Conservation (phyloP, 352 stramenopile species). For the Phytopythium litorale region DNA sequence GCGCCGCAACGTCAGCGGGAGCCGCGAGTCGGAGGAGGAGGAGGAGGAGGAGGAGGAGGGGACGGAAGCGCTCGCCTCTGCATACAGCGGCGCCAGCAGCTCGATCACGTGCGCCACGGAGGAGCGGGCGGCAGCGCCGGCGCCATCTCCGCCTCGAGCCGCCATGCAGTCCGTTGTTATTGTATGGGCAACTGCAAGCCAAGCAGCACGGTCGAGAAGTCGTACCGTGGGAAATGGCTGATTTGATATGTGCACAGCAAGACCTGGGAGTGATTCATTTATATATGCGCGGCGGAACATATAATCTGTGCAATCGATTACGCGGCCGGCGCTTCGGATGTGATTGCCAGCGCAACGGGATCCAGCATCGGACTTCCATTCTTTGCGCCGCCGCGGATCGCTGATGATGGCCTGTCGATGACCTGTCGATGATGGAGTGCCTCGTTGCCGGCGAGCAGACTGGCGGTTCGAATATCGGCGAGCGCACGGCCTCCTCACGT, state of each 20-base stretch:
- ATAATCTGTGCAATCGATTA: too few species aligned
- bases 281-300: too few species aligned
- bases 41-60: not conserved
- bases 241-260: too few species aligned
- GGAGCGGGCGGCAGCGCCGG: not conserved
- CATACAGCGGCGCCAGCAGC: slow-evolving; percentile 32
- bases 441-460: not conserved
- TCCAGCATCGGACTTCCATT: not conserved
- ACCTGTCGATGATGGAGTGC: too few species aligned
- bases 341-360: too few species aligned
- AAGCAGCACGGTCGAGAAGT: too few species aligned
- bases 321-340: too few species aligned
- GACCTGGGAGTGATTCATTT: too few species aligned
- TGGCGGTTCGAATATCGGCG: not conserved
- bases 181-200: slow-evolving; percentile 7
- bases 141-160: slow-evolving; percentile 30
- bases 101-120: slow-evolving; percentile 24
- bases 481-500: too few species aligned
- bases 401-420: not conserved
- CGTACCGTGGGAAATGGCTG: too few species aligned
- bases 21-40: not conserved
- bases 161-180: not conserved
- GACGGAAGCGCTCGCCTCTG: slow-evolving; percentile 10
- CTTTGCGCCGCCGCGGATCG: not conserved
- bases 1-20: slow-evolving; percentile 23